A percentile compares a stretch with the other conserved stretches of the same genome.
phyloP scores from a whole-genome alignment of 441 rosid genomes.

The Capsella rubella region DNA sequence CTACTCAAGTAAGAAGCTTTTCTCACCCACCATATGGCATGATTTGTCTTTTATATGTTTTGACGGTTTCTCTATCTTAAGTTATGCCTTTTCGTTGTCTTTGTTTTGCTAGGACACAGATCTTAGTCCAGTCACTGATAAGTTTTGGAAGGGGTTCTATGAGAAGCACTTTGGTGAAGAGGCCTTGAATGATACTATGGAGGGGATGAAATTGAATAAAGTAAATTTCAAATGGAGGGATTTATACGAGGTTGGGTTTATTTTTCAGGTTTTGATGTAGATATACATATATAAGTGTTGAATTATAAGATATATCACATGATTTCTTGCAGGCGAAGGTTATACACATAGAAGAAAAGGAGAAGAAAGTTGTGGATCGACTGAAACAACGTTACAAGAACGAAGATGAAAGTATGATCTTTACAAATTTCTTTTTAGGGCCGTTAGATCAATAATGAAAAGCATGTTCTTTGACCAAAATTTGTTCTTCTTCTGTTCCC shows the following conservation, averaged over 20 bases:
- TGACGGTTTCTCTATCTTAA: background rate
- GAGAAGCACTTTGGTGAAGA: conserved; percentile 58
- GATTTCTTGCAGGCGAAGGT: conserved; percentile 57
- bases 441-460: conserved; percentile 7
- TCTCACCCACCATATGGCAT: background rate
- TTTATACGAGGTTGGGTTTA: conserved; percentile 63
- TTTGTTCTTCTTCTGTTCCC: conserved; percentile 14
- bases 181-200: conserved; percentile 48
- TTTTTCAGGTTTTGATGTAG: conserved; percentile 2
- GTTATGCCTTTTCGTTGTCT: conserved; percentile 1
- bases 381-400: conserved; percentile 68
- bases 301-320: conserved; percentile 4
- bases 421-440: conserved; percentile 26
- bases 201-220: conserved; percentile 64
- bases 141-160: conserved; percentile 77
- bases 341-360: conserved; percentile 54
- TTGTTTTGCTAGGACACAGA: conserved; percentile 65
- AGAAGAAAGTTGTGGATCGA: conserved; percentile 54
- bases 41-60: background rate
- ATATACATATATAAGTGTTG: background rate
- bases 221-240: conserved; percentile 70
- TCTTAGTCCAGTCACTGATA: conserved; percentile 82
- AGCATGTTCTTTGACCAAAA: background rate
- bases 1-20: conserved; percentile 56
- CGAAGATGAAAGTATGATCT: conserved; percentile 73